phyloP scores from a whole-genome alignment of 208 protist genomes.

The Wallacemonas sp. region DNA sequence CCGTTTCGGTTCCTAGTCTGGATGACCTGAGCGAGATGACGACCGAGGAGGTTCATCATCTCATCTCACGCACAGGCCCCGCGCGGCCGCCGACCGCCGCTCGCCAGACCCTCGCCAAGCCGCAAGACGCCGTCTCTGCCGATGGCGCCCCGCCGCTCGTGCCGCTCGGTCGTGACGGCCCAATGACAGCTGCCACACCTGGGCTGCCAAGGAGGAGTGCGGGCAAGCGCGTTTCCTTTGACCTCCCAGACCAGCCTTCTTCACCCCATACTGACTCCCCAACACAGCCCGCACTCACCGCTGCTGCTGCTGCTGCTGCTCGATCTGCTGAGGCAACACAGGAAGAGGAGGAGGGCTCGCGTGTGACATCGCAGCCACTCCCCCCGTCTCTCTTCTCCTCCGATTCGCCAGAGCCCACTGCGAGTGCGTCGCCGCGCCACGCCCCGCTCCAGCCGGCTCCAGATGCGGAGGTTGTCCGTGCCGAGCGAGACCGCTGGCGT shows the following conservation, averaged over 20 bases:
- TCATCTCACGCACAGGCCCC: too few species aligned
- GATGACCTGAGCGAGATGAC: slow-evolving; percentile 17
- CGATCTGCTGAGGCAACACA: neutral
- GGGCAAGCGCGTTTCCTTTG: slow-evolving; percentile 11
- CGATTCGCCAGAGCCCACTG: too few species aligned
- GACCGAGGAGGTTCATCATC: slow-evolving; percentile 7
- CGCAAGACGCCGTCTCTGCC: too few species aligned
- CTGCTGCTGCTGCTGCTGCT: too few species aligned
- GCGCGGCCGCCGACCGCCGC: too few species aligned
- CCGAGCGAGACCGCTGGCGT: slow-evolving; percentile 56
- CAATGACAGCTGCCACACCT: neutral
- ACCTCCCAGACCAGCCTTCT: neutral
- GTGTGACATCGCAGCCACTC: too few species aligned
- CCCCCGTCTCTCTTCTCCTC: too few species aligned
- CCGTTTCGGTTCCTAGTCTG: slow-evolving; percentile 5
- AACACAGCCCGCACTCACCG: too few species aligned
- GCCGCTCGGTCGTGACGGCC: neutral
- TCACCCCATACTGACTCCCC: too few species aligned
- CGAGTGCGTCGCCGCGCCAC: neutral
- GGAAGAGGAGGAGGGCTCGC: neutral
- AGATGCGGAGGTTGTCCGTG: slow-evolving; percentile 56
- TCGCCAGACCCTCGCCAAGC: too few species aligned
- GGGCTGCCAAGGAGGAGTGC: neutral
- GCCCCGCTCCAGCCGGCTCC: slow-evolving; percentile 20
- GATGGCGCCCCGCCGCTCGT: neutral